A percentile compares a stretch with the other conserved stretches of the same genome.
These are phyloP conservation scores for Fusarium mexicanum DNA, from an alignment of 2,329 filamentous ascomycete species.

Conservation along the genomic window DNA sequence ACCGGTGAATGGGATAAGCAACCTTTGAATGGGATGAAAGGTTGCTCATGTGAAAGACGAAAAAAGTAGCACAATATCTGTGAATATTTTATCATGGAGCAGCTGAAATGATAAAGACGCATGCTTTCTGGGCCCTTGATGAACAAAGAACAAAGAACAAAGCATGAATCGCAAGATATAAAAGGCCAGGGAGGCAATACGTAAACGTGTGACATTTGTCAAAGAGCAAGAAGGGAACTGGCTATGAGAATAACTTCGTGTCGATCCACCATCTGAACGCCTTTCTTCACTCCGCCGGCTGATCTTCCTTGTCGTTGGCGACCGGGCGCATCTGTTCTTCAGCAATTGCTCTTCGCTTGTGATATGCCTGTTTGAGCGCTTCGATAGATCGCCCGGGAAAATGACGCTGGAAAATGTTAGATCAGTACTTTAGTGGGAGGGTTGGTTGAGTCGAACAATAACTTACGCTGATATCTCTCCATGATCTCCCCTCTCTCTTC, in stretches of 20 bases:
- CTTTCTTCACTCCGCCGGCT: background rate
- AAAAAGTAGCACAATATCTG: background rate
- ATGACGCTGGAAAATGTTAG: background rate
- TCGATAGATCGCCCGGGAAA: background rate
- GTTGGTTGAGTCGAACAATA: background rate
- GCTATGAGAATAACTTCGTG: background rate
- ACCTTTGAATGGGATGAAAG: background rate
- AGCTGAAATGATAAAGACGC: background rate
- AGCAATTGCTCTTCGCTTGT: background rate
- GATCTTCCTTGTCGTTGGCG: too few relatives aligned
- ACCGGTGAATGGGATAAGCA: background rate
- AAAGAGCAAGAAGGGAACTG: background rate
- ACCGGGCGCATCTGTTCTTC: background rate
- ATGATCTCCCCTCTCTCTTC: background rate
- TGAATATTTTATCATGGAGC: background rate
- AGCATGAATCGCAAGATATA: too few relatives aligned
- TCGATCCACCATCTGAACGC: background rate
- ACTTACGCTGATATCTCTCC: background rate
- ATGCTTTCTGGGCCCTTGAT: background rate
- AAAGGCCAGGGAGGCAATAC: fast-evolving
- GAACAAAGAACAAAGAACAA: too few relatives aligned
- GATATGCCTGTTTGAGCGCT: background rate
- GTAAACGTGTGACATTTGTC: too few relatives aligned
- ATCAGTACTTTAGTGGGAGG: background rate
- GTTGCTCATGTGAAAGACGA: background rate